Evolutionary conservation across 2,329 filamentous ascomycete species (phyloP).

Genomic region (Emmonsia crescens): DNA sequence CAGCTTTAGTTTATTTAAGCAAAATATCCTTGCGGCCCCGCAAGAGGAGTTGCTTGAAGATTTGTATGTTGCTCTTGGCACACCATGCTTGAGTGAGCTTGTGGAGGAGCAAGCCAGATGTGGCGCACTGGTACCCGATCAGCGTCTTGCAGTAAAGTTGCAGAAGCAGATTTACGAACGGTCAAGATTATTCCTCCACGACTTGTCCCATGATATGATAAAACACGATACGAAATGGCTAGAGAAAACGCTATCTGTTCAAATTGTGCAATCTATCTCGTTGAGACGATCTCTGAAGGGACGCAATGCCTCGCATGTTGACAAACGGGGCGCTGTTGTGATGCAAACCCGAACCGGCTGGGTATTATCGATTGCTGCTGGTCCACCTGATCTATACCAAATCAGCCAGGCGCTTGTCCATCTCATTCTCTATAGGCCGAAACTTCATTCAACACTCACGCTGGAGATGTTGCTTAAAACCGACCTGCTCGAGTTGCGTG

Average conservation of each 20-base stretch:
- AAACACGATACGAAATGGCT: conserved; percentile 85
- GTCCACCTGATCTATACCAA: conserved; percentile 74
- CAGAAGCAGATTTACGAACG: conserved; percentile 78
- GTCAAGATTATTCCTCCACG: conserved; percentile 80
- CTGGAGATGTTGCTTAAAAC: conserved; percentile 85
- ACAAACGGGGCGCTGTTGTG: conserved; percentile 65
- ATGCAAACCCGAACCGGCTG: conserved; percentile 47
- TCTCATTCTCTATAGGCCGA: conserved; percentile 68
- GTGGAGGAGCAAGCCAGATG: conserved; percentile 69
- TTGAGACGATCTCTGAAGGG: conserved; percentile 66
- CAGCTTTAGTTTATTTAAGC: conserved; percentile 79
- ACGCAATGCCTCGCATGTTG: conserved; percentile 56
- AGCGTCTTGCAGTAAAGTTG: conserved; percentile 57
- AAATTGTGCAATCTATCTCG: conserved; percentile 66
- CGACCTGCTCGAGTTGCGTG: conserved; percentile 68
- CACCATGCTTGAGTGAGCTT: conserved; percentile 61
- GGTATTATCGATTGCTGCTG: conserved; percentile 65
- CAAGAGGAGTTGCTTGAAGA: conserved; percentile 78
- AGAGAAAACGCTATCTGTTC: conserved; percentile 69
- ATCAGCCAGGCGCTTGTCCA: conserved; percentile 79
- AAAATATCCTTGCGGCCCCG: conserved; percentile 71
- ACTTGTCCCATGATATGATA: conserved; percentile 65
- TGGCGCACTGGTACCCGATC: conserved; percentile 55
- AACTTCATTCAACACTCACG: conserved; percentile 78
- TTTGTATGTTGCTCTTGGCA: conserved; percentile 75